A percentile compares a stretch with the other conserved stretches of the same genome.
Conservation (phyloP, 257 asterid species). For the Nicotiana tomentosiformis region DNA sequence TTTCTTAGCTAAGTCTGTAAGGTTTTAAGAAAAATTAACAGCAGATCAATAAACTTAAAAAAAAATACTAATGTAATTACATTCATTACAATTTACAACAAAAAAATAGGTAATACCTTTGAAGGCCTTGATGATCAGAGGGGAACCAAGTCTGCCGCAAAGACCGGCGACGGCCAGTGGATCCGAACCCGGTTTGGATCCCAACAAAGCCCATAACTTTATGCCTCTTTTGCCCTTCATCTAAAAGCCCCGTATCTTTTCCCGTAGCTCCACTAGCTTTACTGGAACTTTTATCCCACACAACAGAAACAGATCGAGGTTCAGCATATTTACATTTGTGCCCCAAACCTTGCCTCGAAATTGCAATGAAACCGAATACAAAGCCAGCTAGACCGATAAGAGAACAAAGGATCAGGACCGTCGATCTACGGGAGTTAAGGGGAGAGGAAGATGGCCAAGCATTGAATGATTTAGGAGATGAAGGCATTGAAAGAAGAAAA, state of each 20-base stretch:
- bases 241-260: slow-evolving; percentile 15
- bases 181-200: slow-evolving; percentile 82
- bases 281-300: slow-evolving; percentile 60
- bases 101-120: slow-evolving; percentile 37
- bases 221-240: slow-evolving; percentile 52
- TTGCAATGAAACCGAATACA: slow-evolving; percentile 43
- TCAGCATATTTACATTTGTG: slow-evolving; percentile 35
- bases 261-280: slow-evolving; percentile 1
- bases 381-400: slow-evolving; percentile 54
- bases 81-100: background rate
- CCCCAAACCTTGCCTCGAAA: slow-evolving; percentile 40
- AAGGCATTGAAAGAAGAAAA: slow-evolving; percentile 41
- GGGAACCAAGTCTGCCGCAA: slow-evolving; percentile 96
- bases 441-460: slow-evolving; percentile 50
- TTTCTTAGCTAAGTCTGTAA: background rate
- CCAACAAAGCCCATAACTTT: slow-evolving; percentile 96
- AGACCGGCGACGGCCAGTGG: slow-evolving; percentile 70
- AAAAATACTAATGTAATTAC: background rate
- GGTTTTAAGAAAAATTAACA: background rate
- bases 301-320: slow-evolving; percentile 67
- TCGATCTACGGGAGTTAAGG: slow-evolving; percentile 41
- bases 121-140: slow-evolving; percentile 67
- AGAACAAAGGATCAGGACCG: slow-evolving; percentile 31
- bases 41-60: background rate
- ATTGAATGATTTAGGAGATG: slow-evolving; percentile 73